phyloP scores from a whole-genome alignment of 2,329 filamentous ascomycete species.

The Verticillium isaacii region DNA sequence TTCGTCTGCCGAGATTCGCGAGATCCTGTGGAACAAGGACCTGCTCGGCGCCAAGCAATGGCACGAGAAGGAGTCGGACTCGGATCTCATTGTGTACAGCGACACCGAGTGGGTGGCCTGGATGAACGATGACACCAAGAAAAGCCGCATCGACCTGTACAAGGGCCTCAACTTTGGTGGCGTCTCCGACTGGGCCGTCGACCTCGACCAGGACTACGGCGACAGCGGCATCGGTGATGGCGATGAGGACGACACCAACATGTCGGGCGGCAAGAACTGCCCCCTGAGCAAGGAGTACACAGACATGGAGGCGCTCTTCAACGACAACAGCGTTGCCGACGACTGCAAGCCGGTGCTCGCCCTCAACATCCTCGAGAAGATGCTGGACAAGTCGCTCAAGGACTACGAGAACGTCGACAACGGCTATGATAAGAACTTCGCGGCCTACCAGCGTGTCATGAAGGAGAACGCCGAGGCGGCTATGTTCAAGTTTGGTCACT shows the following conservation, averaged over 20 bases:
- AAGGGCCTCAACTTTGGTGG: constrained; percentile 13
- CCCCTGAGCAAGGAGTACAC: background rate
- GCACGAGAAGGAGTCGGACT: constrained; percentile 1
- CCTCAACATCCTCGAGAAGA: background rate
- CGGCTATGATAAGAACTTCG: constrained; percentile 1
- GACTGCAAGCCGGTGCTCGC: background rate
- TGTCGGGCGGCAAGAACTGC: background rate
- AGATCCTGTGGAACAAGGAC: constrained; percentile 8
- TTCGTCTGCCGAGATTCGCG: constrained; percentile 23
- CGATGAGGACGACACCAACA: background rate
- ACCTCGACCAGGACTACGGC: constrained; percentile 14
- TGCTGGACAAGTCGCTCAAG: background rate
- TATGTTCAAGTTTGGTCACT: background rate
- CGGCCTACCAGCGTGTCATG: background rate
- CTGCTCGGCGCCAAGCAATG: background rate
- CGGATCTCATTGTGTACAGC: constrained; percentile 2
- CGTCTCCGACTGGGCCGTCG: constrained; percentile 27
- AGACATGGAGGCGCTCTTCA: background rate
- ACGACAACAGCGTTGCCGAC: background rate
- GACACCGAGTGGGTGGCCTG: constrained; percentile 23
- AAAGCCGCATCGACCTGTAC: constrained; percentile 13
- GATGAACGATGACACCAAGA: constrained; percentile 20
- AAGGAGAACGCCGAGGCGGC: background rate
- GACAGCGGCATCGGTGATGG: background rate
- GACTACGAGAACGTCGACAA: background rate